Base-by-base conservation (phyloP, 108 stramenopile species). In the Cyclotella sp. region DNA sequence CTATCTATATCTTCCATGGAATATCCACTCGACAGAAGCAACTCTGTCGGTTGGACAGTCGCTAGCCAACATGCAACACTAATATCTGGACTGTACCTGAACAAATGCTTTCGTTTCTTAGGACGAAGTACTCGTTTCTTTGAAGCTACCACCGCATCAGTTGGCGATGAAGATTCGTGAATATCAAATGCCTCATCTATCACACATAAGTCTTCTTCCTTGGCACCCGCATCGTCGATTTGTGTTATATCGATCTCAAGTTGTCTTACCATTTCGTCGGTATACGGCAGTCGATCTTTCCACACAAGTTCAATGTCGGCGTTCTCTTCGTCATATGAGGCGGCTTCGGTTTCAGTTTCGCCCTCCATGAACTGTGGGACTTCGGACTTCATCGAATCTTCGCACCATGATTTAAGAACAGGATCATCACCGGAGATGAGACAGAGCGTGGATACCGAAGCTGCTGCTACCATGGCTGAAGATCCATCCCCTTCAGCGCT, bases 31-130 rank as follows among this genome's bases (percentile, higher is more conserved):
- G 70, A 72, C 14, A 24, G 55, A 22, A 72, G 58, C 22, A 72
- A 16, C 58, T 72, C 58, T 16, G 26, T 29, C 15, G 70, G 42
- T 24, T 42, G 40, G 3, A 61, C 58, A 8, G 58, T 60, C n/a
- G 58, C n/a, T 18, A 72, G 51, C 70, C 70, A 72, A 39, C 68
- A 70, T 46, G 52, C 42, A 1, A 70, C 68, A 42, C 52, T 55
- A 24, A 70, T 70, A 22, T 70, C 68, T 19, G 52, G 12, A 22
- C 54, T 55, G 53, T 70, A 57, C 16, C 68, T 45, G 28, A 70
- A 70, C 29, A 70, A 22, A 39, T 70, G 68, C 30, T 70, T 70
- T 19, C 30, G 28, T 29, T 24, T 14, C 51, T 70, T 70, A 10
- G 64, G 64, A 65, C 43, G 43, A 40, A n/a, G 61, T 30, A 62